phyloP scores from a whole-genome alignment of 768 basidiomycete genomes.

The Lanmaoa pseudosensibilis region DNA sequence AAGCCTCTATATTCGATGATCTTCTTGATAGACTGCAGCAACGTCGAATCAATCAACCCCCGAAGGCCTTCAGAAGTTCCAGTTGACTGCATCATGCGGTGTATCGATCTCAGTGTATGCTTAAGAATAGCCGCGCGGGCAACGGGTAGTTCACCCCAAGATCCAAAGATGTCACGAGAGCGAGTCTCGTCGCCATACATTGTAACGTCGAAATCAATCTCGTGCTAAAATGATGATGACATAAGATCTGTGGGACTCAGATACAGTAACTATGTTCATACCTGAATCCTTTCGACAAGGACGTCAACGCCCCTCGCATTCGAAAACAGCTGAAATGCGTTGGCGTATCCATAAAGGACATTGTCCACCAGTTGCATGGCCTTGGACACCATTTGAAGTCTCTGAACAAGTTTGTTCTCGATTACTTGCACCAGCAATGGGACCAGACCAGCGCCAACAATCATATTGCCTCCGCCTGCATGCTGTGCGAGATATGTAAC shows the following conservation, averaged over 20 bases:
- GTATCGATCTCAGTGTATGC: conserved; percentile 86
- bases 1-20: conserved; percentile 79
- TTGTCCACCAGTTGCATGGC: conserved; percentile 92
- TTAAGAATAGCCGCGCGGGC: conserved; percentile 81
- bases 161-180: conserved; percentile 47
- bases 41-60: conserved; percentile 87
- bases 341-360: conserved; percentile 85
- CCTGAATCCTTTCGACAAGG: conserved; percentile 86
- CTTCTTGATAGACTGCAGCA: conserved; percentile 82
- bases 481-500: conserved; percentile 86
- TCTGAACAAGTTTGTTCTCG: conserved; percentile 68
- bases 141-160: conserved; percentile 66
- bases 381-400: conserved; percentile 79
- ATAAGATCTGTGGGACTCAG: conserved; percentile 7
- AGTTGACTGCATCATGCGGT: conserved; percentile 96
- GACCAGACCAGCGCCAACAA: conserved; percentile 90
- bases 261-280: conserved; percentile 35
- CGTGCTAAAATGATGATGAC: conserved; percentile 45
- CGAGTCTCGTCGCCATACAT: conserved; percentile 48
- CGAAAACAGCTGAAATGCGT: conserved; percentile 85
- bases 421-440: conserved; percentile 87
- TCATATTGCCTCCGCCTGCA: conserved; percentile 85
- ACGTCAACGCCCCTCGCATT: conserved; percentile 80
- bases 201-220: conserved; percentile 64
- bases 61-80: conserved; percentile 93